These are phyloP conservation scores for Diplocarpon rosae DNA, from an alignment of 2,329 filamentous ascomycete genomes.

Conservation along the genomic window DNA sequence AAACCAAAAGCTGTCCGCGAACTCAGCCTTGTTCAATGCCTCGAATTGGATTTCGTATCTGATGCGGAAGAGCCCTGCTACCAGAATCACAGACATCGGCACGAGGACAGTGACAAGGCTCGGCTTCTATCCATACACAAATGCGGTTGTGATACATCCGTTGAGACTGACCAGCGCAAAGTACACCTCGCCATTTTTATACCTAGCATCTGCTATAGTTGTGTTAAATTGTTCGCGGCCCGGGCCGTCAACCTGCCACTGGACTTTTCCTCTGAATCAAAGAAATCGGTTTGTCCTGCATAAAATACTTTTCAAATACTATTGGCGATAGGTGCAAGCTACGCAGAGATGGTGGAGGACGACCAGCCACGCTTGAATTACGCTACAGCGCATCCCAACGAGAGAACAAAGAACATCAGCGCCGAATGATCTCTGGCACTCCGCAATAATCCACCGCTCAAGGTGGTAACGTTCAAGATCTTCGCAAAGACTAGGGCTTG, in stretches of 20 bases:
- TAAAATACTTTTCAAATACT: constrained; percentile 36
- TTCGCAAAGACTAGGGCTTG: constrained; percentile 29
- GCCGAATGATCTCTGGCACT: constrained; percentile 34
- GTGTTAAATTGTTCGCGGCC: constrained; percentile 37
- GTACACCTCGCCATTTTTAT: constrained; percentile 38
- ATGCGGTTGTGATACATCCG: constrained; percentile 55
- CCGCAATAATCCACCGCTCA: constrained; percentile 13
- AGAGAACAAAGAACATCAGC: constrained; percentile 39
- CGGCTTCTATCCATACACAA: constrained; percentile 68
- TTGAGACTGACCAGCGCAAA: constrained; percentile 54
- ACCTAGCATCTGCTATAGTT: constrained; percentile 39
- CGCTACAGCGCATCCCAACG: constrained; percentile 30
- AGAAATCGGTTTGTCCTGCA: constrained; percentile 33
- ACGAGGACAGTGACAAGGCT: constrained; percentile 56
- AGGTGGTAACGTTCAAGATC: constrained; percentile 25
- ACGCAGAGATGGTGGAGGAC: constrained; percentile 30
- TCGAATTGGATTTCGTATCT: constrained; percentile 47
- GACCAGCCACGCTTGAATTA: constrained; percentile 26
- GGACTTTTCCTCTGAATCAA: constrained; percentile 35
- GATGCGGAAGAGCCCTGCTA: constrained; percentile 35
- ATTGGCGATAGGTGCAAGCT: constrained; percentile 30
- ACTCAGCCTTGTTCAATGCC: constrained; percentile 43
- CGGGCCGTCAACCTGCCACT: constrained; percentile 36
- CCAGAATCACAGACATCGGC: constrained; percentile 38
- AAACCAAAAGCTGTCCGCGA: constrained; percentile 51